A percentile compares a stretch with the other conserved stretches of the same genome.
Evolutionary conservation across 805 yeast genomes (phyloP).

Genomic region (Candida vartiovaarae): DNA sequence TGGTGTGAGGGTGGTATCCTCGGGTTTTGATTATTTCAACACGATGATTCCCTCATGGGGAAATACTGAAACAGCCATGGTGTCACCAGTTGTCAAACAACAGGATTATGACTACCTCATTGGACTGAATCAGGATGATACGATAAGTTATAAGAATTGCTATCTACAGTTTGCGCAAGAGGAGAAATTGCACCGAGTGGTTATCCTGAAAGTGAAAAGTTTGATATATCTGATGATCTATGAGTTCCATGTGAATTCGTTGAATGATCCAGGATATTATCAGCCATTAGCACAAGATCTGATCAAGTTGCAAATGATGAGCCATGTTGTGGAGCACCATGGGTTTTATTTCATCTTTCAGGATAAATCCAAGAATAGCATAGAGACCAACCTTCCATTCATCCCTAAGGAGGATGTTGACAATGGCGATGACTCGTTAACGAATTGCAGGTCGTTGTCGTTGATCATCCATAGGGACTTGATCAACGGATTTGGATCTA

Average conservation of each 20-base stretch:
- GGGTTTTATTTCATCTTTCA: constrained; percentile 13
- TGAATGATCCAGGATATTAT: constrained; percentile 14
- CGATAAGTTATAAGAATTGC: constrained; percentile 15
- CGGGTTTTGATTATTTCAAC: constrained; percentile 2
- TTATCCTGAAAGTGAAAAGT: constrained; percentile 9
- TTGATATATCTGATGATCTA: constrained; percentile 10
- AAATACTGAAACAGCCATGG: neutral
- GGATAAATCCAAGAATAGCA: constrained; percentile 1
- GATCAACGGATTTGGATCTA: constrained; percentile 2
- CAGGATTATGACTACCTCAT: constrained; percentile 8
- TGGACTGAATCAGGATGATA: constrained; percentile 12
- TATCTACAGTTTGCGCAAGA: constrained; percentile 11
- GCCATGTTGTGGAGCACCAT: too few species aligned
- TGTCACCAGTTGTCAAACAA: neutral
- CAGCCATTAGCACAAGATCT: constrained; percentile 2
- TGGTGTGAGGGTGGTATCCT: constrained; percentile 8
- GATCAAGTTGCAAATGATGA: too few species aligned
- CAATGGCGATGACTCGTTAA: constrained; percentile 8
- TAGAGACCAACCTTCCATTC: constrained; percentile 18
- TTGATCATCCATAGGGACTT: constrained; percentile 16
- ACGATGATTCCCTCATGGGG: constrained; percentile 8
- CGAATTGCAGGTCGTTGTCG: constrained; percentile 8
- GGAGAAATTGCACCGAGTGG: constrained; percentile 14
- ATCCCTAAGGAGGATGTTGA: constrained; percentile 5
- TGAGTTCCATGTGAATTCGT: constrained; percentile 12